Evolutionary conservation across 139 green algal species (phyloP).

Genomic region (Penium margaritaceum): DNA sequence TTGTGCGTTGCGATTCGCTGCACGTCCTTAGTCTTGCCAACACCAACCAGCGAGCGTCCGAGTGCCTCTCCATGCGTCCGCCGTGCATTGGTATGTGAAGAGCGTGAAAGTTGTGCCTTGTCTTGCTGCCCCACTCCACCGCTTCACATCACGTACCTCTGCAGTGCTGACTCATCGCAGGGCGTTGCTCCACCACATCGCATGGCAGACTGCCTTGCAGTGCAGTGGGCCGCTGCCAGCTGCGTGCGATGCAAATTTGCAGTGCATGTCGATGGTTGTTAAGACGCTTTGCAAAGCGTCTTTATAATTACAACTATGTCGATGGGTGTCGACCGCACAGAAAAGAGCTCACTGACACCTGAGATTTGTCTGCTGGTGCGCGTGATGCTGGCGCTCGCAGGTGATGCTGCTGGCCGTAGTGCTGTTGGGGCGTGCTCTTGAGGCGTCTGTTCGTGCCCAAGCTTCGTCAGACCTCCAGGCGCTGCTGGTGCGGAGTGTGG

Average conservation of each 20-base stretch:
- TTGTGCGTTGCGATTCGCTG: no score
- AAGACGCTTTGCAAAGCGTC: no score
- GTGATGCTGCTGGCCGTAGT: slow-evolving; percentile 92
- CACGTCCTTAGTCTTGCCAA: no score
- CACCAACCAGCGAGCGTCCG: no score
- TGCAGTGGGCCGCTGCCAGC: no score
- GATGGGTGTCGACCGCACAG: no score
- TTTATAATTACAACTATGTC: no score
- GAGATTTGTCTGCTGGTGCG: not conserved
- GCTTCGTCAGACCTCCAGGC: slow-evolving; percentile 31
- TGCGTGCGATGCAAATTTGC: no score
- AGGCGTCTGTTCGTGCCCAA: slow-evolving; percentile 56
- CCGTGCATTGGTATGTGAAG: not conserved
- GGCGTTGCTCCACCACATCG: not conserved
- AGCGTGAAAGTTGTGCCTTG: not conserved
- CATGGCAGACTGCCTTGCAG: not conserved
- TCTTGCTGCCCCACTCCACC: not conserved
- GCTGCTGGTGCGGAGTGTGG: slow-evolving; percentile 29
- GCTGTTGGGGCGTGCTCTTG: slow-evolving; percentile 73
- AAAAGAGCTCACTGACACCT: not conserved
- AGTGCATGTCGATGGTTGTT: no score
- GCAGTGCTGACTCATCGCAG: not conserved
- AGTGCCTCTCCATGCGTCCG: no score
- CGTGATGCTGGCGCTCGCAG: not conserved
- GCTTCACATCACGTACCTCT: not conserved